Conservation (phyloP, 192 early-diverging fungal species). For the Thamnidium elegans region DNA sequence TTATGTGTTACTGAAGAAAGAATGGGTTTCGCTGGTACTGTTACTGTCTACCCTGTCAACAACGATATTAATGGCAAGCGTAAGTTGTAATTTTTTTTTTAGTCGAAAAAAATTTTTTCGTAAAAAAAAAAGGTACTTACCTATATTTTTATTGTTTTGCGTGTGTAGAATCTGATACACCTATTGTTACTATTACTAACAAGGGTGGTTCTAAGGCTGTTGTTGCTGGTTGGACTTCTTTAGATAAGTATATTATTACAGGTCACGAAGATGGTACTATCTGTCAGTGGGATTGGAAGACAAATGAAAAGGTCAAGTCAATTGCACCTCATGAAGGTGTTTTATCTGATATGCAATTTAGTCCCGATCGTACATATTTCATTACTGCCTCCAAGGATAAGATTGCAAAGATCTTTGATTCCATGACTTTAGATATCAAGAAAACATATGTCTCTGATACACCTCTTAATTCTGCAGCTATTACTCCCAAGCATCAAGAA, state of each 20-base stretch:
- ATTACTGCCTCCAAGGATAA: slow-evolving; percentile 97
- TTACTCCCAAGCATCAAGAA: slow-evolving; percentile 82
- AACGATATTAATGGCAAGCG: slow-evolving; percentile 51
- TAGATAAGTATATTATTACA: slow-evolving; percentile 91
- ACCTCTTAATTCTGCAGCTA: slow-evolving; percentile 87
- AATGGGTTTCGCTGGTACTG: slow-evolving; percentile 88
- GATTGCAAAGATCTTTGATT: slow-evolving; percentile 84
- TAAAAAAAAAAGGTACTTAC: background rate
- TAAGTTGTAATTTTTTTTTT: background rate
- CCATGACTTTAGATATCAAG: slow-evolving; percentile 75
- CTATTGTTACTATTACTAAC: slow-evolving; percentile 62
- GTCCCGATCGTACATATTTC: slow-evolving; percentile 84
- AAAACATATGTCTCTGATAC: slow-evolving; percentile 87
- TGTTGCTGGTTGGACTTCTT: slow-evolving; percentile 87
- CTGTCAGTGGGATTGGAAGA: slow-evolving; percentile 84
- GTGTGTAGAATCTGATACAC: slow-evolving; percentile 65
- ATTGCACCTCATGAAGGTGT: slow-evolving; percentile 64
- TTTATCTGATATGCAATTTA: slow-evolving; percentile 94
- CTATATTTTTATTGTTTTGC: background rate
- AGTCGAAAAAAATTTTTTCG: background rate
- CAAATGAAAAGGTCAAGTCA: slow-evolving; percentile 64
- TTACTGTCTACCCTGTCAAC: slow-evolving; percentile 81
- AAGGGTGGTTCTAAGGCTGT: slow-evolving; percentile 82
- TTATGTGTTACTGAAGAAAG: slow-evolving; percentile 94
- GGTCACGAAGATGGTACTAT: slow-evolving; percentile 94